Percentiles rank a stretch among this genome's conserved stretches.
These are phyloP conservation scores for Actinomucor elegans DNA, from an alignment of 371 early-diverging fungal species.

Conservation along the genomic window DNA sequence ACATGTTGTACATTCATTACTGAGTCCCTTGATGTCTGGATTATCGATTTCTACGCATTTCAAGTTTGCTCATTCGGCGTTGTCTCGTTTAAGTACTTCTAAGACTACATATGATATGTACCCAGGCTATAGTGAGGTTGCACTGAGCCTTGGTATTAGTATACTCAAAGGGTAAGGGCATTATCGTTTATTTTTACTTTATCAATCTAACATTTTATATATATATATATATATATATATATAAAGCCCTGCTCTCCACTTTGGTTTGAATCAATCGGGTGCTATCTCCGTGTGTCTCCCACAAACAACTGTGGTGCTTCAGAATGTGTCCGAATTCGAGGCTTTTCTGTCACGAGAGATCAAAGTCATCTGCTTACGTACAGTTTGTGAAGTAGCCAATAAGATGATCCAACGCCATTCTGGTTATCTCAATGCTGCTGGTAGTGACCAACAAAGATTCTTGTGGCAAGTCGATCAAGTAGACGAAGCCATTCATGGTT, in stretches of 20 bases:
- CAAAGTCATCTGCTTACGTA: slow-evolving; percentile 41
- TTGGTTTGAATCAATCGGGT: slow-evolving; percentile 34
- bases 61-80: slow-evolving; percentile 12
- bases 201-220: background rate
- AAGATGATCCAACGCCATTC: slow-evolving; percentile 27
- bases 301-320: slow-evolving; percentile 41
- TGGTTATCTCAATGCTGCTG: slow-evolving; percentile 10
- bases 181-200: slow-evolving; percentile 3
- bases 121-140: slow-evolving; percentile 31
- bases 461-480: slow-evolving; percentile 51
- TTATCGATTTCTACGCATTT: slow-evolving; percentile 38
- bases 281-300: slow-evolving; percentile 42
- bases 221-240: no score
- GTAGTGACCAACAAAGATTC: slow-evolving; percentile 27
- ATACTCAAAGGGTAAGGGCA: slow-evolving; percentile 41
- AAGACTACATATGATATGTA: slow-evolving; percentile 22
- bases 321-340: slow-evolving; percentile 43
- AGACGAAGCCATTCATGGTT: slow-evolving; percentile 47
- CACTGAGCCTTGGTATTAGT: slow-evolving; percentile 32
- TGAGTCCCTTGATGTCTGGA: slow-evolving; percentile 34
- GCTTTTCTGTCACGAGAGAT: slow-evolving; percentile 45
- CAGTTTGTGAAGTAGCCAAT: slow-evolving; percentile 48
- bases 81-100: background rate
- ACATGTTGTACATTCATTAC: slow-evolving; percentile 27
- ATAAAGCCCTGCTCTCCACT: slow-evolving; percentile 30